Conservation (phyloP, 768 basidiomycete species). For the Kwoniella pini region DNA sequence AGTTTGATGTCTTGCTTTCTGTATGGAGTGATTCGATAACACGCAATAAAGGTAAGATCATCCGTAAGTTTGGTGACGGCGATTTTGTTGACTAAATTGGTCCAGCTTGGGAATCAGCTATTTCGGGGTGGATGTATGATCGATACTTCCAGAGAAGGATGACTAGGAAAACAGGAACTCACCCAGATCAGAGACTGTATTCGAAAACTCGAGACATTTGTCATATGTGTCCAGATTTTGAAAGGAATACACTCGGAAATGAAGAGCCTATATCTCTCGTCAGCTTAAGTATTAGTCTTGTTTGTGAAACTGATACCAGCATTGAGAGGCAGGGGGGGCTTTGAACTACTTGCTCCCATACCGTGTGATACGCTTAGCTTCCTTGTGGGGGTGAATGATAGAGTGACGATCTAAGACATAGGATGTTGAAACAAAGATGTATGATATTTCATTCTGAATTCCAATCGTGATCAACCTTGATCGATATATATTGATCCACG, state of each 20-base stretch:
- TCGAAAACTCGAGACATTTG: neutral
- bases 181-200: conserved; percentile 2
- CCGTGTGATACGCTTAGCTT: neutral
- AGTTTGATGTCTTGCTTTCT: conserved; percentile 1
- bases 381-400: neutral
- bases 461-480: neutral
- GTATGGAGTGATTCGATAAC: conserved; percentile 7
- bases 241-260: conserved; percentile 13
- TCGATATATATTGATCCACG: no score
- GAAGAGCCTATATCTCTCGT: conserved; percentile 6
- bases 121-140: neutral
- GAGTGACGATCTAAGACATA: no score
- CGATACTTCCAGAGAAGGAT: no score
- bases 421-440: no score
- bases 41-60: conserved; percentile 12
- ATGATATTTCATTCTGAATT: no score
- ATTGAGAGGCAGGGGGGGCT: neutral
- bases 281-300: neutral
- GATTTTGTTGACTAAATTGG: neutral
- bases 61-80: conserved; percentile 6
- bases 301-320: neutral
- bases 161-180: no score
- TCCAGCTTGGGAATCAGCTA: neutral
- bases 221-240: neutral
- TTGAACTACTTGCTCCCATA: conserved; percentile 3